phyloP scores from a whole-genome alignment of 2,329 filamentous ascomycete species.

The Alternaria dauci region DNA sequence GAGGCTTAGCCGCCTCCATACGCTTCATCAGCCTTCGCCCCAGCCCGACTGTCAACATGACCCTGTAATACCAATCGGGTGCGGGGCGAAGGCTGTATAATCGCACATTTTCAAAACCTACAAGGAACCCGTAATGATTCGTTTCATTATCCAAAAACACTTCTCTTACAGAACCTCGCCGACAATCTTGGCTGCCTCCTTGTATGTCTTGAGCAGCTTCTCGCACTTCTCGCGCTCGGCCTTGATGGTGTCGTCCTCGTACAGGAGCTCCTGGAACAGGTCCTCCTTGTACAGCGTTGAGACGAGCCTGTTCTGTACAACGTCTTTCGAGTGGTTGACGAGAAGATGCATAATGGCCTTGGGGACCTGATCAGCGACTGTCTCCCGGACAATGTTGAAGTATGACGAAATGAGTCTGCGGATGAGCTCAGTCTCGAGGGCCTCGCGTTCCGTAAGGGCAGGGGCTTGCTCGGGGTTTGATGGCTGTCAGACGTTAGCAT shows the following conservation, averaged over 20 bases:
- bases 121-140: slow-evolving; percentile 10
- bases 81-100: slow-evolving; percentile 4
- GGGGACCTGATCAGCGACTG: slow-evolving; percentile 97
- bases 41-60: background rate
- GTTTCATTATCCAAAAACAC: slow-evolving; percentile 25
- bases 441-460: slow-evolving; percentile 91
- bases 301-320: slow-evolving; percentile 95
- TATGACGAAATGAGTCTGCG: slow-evolving; percentile 96
- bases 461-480: slow-evolving; percentile 70
- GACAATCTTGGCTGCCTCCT: slow-evolving; percentile 97
- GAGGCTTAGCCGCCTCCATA: slow-evolving; percentile 24
- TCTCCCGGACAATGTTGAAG: slow-evolving; percentile 98
- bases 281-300: slow-evolving; percentile 94
- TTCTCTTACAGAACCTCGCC: slow-evolving; percentile 73
- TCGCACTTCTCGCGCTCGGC: slow-evolving; percentile 98
- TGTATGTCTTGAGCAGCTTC: slow-evolving; percentile 92
- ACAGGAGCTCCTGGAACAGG: slow-evolving; percentile 89
- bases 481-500: slow-evolving; percentile 43
- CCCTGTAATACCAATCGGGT: slow-evolving; percentile 1
- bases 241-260: slow-evolving; percentile 97
- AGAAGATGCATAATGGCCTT: slow-evolving; percentile 99
- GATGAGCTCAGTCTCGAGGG: slow-evolving; percentile 97
- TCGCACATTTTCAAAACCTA: slow-evolving; percentile 21
- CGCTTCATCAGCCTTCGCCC: background rate
- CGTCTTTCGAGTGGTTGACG: slow-evolving; percentile 98